A percentile compares a stretch with the other conserved stretches of the same genome.
phyloP scores from a whole-genome alignment of 108 stramenopile species.

The Poteriospumella lacustris region DNA sequence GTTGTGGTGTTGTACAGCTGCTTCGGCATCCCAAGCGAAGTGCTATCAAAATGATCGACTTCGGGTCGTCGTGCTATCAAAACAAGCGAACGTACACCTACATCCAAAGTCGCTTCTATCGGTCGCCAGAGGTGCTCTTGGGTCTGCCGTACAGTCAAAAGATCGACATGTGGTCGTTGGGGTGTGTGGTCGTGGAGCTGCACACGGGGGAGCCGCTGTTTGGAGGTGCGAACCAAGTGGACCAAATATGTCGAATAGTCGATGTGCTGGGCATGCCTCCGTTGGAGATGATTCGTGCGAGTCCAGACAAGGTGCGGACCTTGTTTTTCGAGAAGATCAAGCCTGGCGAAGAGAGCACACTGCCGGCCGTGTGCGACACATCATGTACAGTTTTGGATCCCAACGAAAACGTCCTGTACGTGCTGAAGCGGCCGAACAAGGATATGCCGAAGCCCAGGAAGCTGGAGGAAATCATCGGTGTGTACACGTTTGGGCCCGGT shows the following conservation, averaged over 20 bases:
- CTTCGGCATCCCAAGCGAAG: constrained; percentile 83
- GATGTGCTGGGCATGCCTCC: constrained; percentile 88
- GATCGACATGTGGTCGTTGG: constrained; percentile 98
- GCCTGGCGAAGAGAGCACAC: constrained; percentile 27
- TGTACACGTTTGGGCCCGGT: constrained; percentile 39
- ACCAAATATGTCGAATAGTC: constrained; percentile 86
- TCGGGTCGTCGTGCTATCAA: constrained; percentile 69
- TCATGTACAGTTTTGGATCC: background rate
- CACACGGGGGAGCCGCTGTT: constrained; percentile 91
- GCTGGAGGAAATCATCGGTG: constrained; percentile 33
- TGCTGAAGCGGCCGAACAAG: background rate
- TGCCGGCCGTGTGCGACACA: background rate
- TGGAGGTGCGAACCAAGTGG: constrained; percentile 87
- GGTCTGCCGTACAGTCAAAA: constrained; percentile 85
- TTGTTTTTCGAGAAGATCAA: constrained; percentile 37
- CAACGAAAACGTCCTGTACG: constrained; percentile 1
- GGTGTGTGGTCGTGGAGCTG: constrained; percentile 92
- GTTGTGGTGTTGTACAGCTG: constrained; percentile 34
- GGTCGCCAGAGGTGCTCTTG: constrained; percentile 93
- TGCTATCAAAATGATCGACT: constrained; percentile 90
- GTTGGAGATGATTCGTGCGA: constrained; percentile 59
- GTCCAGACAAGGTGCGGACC: constrained; percentile 64
- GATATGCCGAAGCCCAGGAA: background rate
- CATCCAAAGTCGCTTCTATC: constrained; percentile 97
- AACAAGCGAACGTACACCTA: constrained; percentile 85